Evolutionary conservation across 2,329 filamentous ascomycete species (phyloP), one percentile per base, ranked within the genome.

Genomic region (Piedraia hortae): DNA sequence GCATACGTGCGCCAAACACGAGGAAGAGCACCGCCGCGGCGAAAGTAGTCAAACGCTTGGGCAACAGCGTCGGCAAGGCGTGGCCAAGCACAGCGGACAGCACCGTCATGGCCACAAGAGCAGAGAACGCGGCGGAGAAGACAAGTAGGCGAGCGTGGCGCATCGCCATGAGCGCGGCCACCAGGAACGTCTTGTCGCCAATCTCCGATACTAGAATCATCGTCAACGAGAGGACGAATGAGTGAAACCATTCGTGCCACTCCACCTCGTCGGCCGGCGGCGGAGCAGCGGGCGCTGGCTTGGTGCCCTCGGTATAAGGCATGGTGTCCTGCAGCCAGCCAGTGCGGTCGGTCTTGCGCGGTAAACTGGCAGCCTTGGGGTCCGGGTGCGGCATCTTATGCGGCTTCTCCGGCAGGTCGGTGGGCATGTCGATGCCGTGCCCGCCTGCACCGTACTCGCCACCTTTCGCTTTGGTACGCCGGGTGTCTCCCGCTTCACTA

Each of bases 181-280:
- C 77, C 19, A 97, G 59, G 53, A 97, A 97, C 0, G 85, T 97
- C 52, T 97, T 97, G 60, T 97, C 85, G 31, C 85, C 85, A 36
- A 97, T 66, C 45, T 97, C 85, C 20, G 82, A 91, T 36, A 93
- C 71, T 30, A 93, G 54, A 37, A 97, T 97, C 85, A 93, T 97
- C 26, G 80, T 82, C 28, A 91, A 65, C 9, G 85, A 89, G 14
- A 93, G 65, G 7, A 89, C 41, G 38, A 85, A 88, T 3, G 85
- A 93, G 45, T 97, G 82, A 37, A 67, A 53, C 10, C 37, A 41
- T 26, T 42, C 39, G 22, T 39, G 34, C 36, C 36, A 41, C 19
- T 34, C 22, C 10, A 22, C 21, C n/a, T 36, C 32, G 4, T 24
- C 20, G 5, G 29, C 21, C 24, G 32, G 28, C 30, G 29, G 22